Percentiles rank a stretch among this genome's conserved stretches.
Conservation (phyloP, 2,329 filamentous ascomycete genomes). For the Pseudocercospora ulei region DNA sequence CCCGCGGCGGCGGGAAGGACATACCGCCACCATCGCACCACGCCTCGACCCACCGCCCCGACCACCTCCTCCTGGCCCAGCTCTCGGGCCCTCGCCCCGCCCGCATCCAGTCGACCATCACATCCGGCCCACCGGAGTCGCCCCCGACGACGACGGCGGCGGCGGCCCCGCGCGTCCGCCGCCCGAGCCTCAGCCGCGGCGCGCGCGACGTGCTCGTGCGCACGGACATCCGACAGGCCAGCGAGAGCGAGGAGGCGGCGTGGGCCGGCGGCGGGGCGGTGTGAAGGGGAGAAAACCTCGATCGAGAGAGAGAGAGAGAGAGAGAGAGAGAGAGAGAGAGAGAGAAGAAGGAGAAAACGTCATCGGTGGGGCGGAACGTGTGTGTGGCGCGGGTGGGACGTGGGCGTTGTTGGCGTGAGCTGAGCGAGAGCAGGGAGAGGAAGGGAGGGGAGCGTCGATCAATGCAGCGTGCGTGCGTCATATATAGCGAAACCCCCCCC, state of each 20-base stretch:
- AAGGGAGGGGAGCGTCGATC: too few species aligned
- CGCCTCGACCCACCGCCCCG: conserved; percentile 3
- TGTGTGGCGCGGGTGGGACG: not conserved
- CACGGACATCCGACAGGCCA: conserved; percentile 27
- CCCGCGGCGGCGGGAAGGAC: too few species aligned
- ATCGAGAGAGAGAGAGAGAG: not conserved
- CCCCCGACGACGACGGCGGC: conserved; percentile 15
- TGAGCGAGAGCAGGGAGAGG: too few species aligned
- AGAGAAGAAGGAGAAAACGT: not conserved
- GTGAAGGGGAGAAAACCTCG: not conserved
- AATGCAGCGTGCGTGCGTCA: too few species aligned
- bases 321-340: too few species aligned
- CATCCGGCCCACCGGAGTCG: conserved; percentile 17
- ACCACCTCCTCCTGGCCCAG: conserved; percentile 17
- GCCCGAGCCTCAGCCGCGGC: conserved; percentile 14
- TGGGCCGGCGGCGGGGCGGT: too few species aligned
- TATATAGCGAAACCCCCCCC: too few species aligned
- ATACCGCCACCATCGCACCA: too few species aligned
- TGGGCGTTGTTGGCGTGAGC: too few species aligned
- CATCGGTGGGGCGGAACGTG: not conserved
- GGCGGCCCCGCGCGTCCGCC: too few species aligned
- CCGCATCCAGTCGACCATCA: conserved; percentile 14
- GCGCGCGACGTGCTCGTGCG: conserved; percentile 23
- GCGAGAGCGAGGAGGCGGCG: conserved; percentile 26
- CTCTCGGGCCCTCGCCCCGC: conserved; percentile 5